phyloP scores from a whole-genome alignment of 1,139 yeast species.

The Meyerozyma guilliermondii region DNA sequence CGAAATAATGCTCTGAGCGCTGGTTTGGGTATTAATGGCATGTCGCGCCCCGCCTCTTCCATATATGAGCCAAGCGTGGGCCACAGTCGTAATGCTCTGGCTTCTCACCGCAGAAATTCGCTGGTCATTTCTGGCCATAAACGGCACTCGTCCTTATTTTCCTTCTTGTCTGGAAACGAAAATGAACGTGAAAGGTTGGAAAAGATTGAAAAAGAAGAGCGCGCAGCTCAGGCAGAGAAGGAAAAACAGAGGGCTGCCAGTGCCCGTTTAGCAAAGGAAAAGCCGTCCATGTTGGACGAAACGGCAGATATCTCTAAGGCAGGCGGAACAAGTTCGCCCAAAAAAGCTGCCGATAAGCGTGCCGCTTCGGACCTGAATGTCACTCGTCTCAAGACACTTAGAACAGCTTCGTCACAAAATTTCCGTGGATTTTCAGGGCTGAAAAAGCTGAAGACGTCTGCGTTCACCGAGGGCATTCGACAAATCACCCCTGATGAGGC shows the following conservation, averaged over 20 bases:
- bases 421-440: constrained; percentile 38
- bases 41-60: constrained; percentile 40
- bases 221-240: background rate
- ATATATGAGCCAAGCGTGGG: constrained; percentile 34
- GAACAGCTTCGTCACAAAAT: constrained; percentile 42
- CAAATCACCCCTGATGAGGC: constrained; percentile 74
- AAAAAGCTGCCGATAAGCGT: constrained; percentile 18
- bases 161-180: constrained; percentile 31
- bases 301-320: background rate
- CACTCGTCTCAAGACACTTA: constrained; percentile 35
- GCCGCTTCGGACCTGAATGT: constrained; percentile 28
- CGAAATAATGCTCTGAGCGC: constrained; percentile 22
- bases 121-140: constrained; percentile 21
- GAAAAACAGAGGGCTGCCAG: constrained; percentile 3
- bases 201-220: constrained; percentile 4
- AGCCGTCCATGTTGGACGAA: background rate
- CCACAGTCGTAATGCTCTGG: constrained; percentile 25
- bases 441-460: constrained; percentile 71
- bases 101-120: constrained; percentile 30
- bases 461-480: constrained; percentile 89
- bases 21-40: constrained; percentile 13
- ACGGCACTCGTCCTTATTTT: constrained; percentile 45
- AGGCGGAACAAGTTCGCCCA: constrained; percentile 1
- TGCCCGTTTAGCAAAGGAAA: constrained; percentile 1
- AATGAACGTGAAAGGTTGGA: constrained; percentile 7